Evolutionary conservation across 2,329 filamentous ascomycete genomes (phyloP), one percentile per base, ranked within the genome.

Genomic region (Ceratocystis alfenasii): DNA sequence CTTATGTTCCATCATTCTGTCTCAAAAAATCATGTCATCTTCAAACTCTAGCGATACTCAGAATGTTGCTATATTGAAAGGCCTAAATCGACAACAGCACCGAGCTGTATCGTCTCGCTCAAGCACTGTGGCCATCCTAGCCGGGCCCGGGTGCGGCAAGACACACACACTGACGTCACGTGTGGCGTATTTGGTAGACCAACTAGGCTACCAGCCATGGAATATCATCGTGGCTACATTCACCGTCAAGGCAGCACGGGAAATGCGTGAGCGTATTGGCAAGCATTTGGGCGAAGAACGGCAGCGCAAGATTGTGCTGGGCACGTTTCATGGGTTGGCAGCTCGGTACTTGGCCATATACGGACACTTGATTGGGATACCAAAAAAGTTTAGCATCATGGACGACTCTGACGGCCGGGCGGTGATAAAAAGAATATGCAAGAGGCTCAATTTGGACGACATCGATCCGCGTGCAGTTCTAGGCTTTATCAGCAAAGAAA

Each of bases 201-300:
- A 88, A 71, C 78, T 84, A 70, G 84, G 86, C 53, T 83, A 90
- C 70, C 82, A 84, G 66, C 93, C 93, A 72, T 85, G 88, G 77
- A 90, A 96, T 76, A 86, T 97, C 71, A 86, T 99, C 68, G 93
- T 96, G 68, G 94, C 93, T 68, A 97, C 93, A 0, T 99, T 99
- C 73, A 99, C 94, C 1, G 91, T 96, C 74, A 97, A 97, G 75
- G 92, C 94, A 0, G 90, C 92, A 20, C 83, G 79, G 20, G 93
- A 97, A 77, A 99, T 99, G 93, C 90, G 91, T 72, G 86, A 90
- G 72, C 84, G 93, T 6, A 89, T 97, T 66, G 85, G 86, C 0
- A 87, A 82, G 67, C 81, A 89, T n/a, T 80, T 97, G n/a, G 91
- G 91, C 1, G 82, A 87, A 68, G 86, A 86, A 5, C 77, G 86